A percentile compares a stretch with the other conserved stretches of the same genome.
These are phyloP conservation scores for Gynostemma pentaphyllum DNA, from an alignment of 306 rosid genomes.

Conservation along the genomic window DNA sequence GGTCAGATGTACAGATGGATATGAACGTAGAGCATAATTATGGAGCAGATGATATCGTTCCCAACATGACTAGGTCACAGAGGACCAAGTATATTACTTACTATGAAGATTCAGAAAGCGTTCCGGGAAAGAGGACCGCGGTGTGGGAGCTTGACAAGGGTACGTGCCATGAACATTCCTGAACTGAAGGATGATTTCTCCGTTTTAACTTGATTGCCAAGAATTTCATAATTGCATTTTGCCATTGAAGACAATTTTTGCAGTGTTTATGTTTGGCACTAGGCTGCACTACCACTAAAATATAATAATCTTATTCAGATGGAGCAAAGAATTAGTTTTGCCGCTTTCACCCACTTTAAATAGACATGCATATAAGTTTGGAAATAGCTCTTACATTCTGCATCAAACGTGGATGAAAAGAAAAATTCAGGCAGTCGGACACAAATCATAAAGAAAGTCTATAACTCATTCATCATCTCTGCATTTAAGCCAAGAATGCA, in stretches of 20 bases:
- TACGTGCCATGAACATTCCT: constrained; percentile 13
- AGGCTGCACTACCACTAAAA: neutral
- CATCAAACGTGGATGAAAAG: neutral
- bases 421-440: neutral
- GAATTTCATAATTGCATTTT: neutral
- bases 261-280: no score
- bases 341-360: neutral
- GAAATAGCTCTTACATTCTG: neutral
- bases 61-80: constrained; percentile 66
- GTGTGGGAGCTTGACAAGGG: constrained; percentile 99
- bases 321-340: neutral
- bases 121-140: constrained; percentile 90
- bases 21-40: constrained; percentile 60
- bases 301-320: neutral
- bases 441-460: neutral
- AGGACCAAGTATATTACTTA: constrained; percentile 76
- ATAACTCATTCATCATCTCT: neutral
- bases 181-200: neutral
- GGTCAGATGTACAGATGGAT: constrained; percentile 73
- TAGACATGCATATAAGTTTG: neutral
- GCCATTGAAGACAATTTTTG: neutral
- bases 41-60: constrained; percentile 61
- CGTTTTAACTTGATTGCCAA: neutral
- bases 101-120: constrained; percentile 84
- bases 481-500: neutral